Base-by-base conservation (phyloP, 306 rosid species). In the Cyamopsis tetragonoloba region DNA sequence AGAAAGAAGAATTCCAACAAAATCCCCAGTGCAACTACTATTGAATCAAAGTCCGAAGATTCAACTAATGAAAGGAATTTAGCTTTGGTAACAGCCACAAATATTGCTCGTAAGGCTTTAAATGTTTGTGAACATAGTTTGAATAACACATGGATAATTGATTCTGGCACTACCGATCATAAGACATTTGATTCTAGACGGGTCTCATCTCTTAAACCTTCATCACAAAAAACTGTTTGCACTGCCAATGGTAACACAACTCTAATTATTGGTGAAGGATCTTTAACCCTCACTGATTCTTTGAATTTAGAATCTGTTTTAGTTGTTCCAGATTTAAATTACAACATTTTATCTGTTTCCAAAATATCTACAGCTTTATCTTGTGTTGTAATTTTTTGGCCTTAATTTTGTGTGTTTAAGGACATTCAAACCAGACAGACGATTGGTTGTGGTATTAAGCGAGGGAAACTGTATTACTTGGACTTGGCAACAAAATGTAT, bases 81-180 rank as follows among this genome's bases (percentile, higher is more conserved):
- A 7, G 42, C 62, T 0, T 55, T 44, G 3, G 7, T 44, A 37
- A 23, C 43, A 66, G 7, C 27, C 2, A 17, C 43, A 56, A 3
- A 37, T 32, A 43, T 7, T 19, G 9, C 1, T 34, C 27, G 72
- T 41, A 63, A 50, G 63, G 24, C 12, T 37, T 37, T 37, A 37
- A 37, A 62, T 62, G 26, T 18, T 3, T 62, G 7, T 37, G 42
- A 37, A 7, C 42, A 2, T 73, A 9, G 24, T 72, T 13, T 37
- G 26, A 62, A 37, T 61, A 72, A n/a, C 24, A 4, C 14, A 76
- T 76, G 66, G 71, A 68, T 76, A 76, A 68, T 68, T 76, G 31
- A 76, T 37, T 37, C 12, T 37, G 13, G 42, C 3, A 13, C 12
- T 7, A 37, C 38, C 3, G 8, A 34, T 34, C 38, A 34, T 34